Conservation (phyloP, 306 rosid species). For the Cicer judaicum region DNA sequence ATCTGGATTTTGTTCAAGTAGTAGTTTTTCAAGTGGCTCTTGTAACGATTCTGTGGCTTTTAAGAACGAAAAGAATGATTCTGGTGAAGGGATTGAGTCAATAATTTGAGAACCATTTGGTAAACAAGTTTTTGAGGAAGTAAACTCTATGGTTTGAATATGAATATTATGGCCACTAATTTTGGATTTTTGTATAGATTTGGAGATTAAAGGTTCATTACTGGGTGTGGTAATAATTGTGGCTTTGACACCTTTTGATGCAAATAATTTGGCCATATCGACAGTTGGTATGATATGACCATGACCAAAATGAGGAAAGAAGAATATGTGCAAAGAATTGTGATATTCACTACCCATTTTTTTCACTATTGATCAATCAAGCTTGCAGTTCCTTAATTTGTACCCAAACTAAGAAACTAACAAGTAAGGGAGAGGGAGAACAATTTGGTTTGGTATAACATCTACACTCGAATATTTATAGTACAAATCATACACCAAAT, state of each 20-base stretch:
- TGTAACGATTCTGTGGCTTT: constrained; percentile 32
- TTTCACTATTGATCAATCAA: not conserved
- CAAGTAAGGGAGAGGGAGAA: no score
- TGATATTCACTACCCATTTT: constrained; percentile 16
- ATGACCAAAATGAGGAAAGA: constrained; percentile 55
- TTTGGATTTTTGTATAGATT: constrained; percentile 29
- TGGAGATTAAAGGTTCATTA: constrained; percentile 43
- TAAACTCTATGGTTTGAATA: constrained; percentile 42
- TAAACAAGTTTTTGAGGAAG: constrained; percentile 33
- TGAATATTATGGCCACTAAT: not conserved
- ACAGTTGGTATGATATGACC: constrained; percentile 40
- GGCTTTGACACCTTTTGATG: constrained; percentile 37
- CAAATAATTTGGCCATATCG: constrained; percentile 56
- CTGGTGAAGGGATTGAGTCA: constrained; percentile 21
- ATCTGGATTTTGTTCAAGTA: constrained; percentile 23
- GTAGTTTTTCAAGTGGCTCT: constrained; percentile 38
- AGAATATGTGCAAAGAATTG: constrained; percentile 41
- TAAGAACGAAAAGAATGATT: not conserved
- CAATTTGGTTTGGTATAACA: no score
- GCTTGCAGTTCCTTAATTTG: no score
- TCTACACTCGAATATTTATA: no score
- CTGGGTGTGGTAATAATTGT: constrained; percentile 60
- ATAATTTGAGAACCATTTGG: constrained; percentile 48
- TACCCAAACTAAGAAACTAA: no score
- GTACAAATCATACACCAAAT: no score